phyloP scores from a whole-genome alignment of 495 filamentous ascomycete species.

The Geopyxis carbonaria region DNA sequence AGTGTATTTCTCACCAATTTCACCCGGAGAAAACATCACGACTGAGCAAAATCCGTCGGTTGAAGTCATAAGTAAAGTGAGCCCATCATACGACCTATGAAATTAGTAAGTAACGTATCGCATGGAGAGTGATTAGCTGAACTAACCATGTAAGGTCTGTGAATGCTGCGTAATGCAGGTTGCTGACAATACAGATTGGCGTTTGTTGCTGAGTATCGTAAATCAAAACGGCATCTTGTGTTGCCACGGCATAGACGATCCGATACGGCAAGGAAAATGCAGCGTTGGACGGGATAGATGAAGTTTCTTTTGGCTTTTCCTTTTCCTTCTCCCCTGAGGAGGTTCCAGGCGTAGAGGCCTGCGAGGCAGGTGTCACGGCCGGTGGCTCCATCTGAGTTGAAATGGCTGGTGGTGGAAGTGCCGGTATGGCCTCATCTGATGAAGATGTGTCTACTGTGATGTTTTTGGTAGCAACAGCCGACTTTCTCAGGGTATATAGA shows the following conservation, averaged over 20 bases:
- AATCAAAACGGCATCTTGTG: conserved; percentile 85
- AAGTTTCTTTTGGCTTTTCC: conserved; percentile 25
- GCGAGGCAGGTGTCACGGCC: conserved; percentile 34
- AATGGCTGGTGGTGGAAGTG: conserved; percentile 58
- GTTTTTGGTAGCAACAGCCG: conserved; percentile 52
- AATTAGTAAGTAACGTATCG: conserved; percentile 21
- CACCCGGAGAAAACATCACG: conserved; percentile 64
- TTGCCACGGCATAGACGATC: conserved; percentile 91
- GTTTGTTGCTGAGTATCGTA: conserved; percentile 97
- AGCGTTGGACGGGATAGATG: conserved; percentile 35
- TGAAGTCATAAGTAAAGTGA: conserved; percentile 84
- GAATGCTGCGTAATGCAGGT: conserved; percentile 91
- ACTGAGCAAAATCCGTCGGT: conserved; percentile 96
- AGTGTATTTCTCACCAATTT: conserved; percentile 73
- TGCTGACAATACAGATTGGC: conserved; percentile 83
- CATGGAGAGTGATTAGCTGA: conserved; percentile 6
- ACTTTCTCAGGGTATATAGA: conserved; percentile 62
- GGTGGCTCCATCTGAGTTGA: conserved; percentile 74
- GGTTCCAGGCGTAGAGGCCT: conserved; percentile 22
- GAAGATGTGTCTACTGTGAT: conserved; percentile 91
- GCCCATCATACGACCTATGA: conserved; percentile 77
- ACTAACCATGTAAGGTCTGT: conserved; percentile 91
- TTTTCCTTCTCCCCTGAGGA: conserved; percentile 33
- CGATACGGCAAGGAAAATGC: conserved; percentile 80
- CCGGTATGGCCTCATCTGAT: conserved; percentile 61